phyloP scores from a whole-genome alignment of 1,139 yeast genomes.

The Hyphopichia buzzinii region DNA sequence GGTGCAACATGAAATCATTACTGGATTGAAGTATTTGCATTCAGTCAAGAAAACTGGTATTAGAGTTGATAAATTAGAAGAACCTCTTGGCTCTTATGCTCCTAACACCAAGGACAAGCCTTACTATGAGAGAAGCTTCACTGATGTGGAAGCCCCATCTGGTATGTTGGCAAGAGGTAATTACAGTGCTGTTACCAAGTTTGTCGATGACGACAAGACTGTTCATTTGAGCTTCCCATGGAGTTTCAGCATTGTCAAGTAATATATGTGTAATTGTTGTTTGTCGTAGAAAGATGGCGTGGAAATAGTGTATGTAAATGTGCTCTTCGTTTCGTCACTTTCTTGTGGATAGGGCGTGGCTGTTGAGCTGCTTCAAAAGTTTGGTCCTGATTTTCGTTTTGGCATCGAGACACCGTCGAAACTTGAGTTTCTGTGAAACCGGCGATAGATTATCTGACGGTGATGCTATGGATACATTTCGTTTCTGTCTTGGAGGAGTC shows the following conservation, averaged over 20 bases:
- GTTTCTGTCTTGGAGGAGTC: constrained; percentile 3
- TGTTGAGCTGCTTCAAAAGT: too few species aligned
- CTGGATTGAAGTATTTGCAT: constrained; percentile 86
- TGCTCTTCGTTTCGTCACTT: too few species aligned
- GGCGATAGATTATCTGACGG: neutral
- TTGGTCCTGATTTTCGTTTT: too few species aligned
- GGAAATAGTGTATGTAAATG: too few species aligned
- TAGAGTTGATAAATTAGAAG: constrained; percentile 81
- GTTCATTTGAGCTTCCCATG: constrained; percentile 78
- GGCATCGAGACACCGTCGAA: too few species aligned
- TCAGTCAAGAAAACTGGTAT: constrained; percentile 84
- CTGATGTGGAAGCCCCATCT: constrained; percentile 91
- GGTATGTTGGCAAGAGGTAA: constrained; percentile 87
- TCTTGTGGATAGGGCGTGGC: too few species aligned
- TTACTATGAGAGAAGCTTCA: constrained; percentile 69
- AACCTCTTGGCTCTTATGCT: constrained; percentile 87
- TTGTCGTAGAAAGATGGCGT: too few species aligned
- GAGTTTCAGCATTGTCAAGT: constrained; percentile 77
- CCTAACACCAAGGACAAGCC: constrained; percentile 87
- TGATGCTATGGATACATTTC: constrained; percentile 1
- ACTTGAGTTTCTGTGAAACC: neutral
- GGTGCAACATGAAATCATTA: constrained; percentile 87
- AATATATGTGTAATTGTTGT: too few species aligned
- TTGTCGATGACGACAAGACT: constrained; percentile 82
- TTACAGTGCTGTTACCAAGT: constrained; percentile 77